These are phyloP conservation scores for Pestalotiopsis fici DNA, from an alignment of 2,329 filamentous ascomycete species.

Conservation along the genomic window DNA sequence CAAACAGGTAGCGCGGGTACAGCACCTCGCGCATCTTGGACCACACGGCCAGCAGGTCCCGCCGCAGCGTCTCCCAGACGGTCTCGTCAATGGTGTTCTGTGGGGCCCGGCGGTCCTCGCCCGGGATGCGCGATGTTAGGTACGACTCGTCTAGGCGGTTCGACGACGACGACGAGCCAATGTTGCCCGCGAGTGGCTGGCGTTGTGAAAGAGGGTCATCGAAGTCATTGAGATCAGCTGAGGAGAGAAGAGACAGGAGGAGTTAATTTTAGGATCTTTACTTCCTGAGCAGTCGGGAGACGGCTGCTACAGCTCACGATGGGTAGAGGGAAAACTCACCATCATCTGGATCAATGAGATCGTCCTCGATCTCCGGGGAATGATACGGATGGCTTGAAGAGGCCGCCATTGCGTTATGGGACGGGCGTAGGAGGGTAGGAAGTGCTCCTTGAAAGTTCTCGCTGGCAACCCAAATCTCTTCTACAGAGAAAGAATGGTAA, in stretches of 20 bases:
- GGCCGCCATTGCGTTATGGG: constrained; percentile 38
- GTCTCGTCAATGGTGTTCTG: constrained; percentile 95
- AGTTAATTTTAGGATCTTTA: not conserved
- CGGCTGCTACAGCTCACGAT: not conserved
- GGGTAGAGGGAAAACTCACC: constrained; percentile 46
- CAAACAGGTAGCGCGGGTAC: constrained; percentile 90
- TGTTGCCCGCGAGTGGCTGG: constrained; percentile 82
- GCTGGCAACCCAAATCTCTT: not conserved
- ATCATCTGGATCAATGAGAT: constrained; percentile 79
- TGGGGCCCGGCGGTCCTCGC: constrained; percentile 87
- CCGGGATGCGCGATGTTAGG: constrained; percentile 85
- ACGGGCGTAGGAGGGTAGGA: not conserved
- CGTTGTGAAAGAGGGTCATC: constrained; percentile 79
- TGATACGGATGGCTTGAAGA: constrained; percentile 58
- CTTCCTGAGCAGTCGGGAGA: not conserved
- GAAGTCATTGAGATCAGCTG: constrained; percentile 87
- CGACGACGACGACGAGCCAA: constrained; percentile 62
- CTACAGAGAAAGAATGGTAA: no score
- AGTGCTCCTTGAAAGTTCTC: not conserved
- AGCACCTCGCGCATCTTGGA: constrained; percentile 97
- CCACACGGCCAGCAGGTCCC: constrained; percentile 92
- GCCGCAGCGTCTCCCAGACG: constrained; percentile 94
- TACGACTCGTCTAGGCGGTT: constrained; percentile 72
- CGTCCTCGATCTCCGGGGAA: constrained; percentile 59
- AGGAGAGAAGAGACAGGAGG: not conserved